Evolutionary conservation across 192 early-diverging fungal genomes (phyloP).

Genomic region (Spizellomyces sp.): DNA sequence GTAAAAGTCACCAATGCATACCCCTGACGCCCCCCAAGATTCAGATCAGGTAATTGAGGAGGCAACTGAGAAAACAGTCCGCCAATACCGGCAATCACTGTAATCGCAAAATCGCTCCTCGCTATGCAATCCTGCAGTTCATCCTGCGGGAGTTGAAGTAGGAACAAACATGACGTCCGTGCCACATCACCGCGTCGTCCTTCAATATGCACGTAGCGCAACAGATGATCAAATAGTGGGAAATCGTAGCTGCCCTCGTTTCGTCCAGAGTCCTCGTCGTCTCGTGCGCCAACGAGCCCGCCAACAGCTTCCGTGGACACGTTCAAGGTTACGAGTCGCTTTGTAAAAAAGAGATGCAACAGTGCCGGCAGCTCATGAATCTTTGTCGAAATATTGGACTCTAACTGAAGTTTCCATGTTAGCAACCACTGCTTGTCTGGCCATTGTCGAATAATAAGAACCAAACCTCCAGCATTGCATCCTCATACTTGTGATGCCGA

Average conservation of each 20-base stretch:
- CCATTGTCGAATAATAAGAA: background rate
- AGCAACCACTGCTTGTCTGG: too few species aligned
- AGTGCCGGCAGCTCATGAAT: conserved; percentile 76
- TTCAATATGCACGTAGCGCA: conserved; percentile 88
- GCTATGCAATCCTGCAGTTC: conserved; percentile 83
- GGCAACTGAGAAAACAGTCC: conserved; percentile 91
- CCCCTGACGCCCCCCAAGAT: conserved; percentile 26
- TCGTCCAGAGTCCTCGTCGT: background rate
- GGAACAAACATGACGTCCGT: conserved; percentile 78
- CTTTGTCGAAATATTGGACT: conserved; percentile 78
- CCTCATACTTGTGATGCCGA: conserved; percentile 33
- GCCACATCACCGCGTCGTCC: conserved; percentile 79
- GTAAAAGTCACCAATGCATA: conserved; percentile 64
- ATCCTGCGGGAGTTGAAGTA: conserved; percentile 71
- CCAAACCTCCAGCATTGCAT: conserved; percentile 39
- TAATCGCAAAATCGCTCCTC: conserved; percentile 79
- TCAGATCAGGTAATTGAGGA: conserved; percentile 40
- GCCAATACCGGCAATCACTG: conserved; percentile 82
- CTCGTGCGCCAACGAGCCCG: conserved; percentile 13
- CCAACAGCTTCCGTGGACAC: conserved; percentile 43
- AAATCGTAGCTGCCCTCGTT: conserved; percentile 56
- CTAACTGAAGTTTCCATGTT: conserved; percentile 39
- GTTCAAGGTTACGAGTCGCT: conserved; percentile 47
- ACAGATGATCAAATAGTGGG: conserved; percentile 84
- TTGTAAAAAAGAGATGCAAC: conserved; percentile 76